Evolutionary conservation across 345 rosid species (phyloP).

Genomic region (Gossypioides kirkii): DNA sequence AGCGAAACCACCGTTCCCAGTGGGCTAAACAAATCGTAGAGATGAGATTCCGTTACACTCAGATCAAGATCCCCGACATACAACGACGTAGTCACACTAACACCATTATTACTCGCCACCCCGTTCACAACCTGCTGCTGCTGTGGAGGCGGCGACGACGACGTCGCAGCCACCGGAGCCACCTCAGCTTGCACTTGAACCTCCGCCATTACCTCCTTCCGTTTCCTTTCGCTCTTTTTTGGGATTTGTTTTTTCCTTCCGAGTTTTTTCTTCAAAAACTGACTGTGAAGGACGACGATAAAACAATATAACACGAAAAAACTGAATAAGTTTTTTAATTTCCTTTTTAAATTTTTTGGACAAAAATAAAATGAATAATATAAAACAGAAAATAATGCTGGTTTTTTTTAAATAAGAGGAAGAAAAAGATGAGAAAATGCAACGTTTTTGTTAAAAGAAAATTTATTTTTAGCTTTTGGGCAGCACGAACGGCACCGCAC

Average conservation of each 20-base stretch:
- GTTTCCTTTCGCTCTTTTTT: background rate
- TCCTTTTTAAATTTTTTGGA: background rate
- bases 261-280: background rate
- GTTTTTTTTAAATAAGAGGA: background rate
- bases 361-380: background rate
- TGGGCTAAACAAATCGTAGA: constrained; percentile 57
- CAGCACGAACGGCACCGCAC: constrained; percentile 38
- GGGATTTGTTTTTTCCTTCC: no score
- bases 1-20: constrained; percentile 60
- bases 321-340: no score
- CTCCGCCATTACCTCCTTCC: constrained; percentile 23
- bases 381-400: background rate
- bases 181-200: constrained; percentile 31
- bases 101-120: constrained; percentile 20
- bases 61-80: constrained; percentile 77
- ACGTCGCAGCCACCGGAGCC: background rate
- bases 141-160: constrained; percentile 13
- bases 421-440: no score
- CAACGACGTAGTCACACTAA: constrained; percentile 45
- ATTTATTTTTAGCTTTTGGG: constrained; percentile 4
- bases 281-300: background rate
- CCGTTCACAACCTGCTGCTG: constrained; percentile 19
- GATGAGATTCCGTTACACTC: constrained; percentile 61
- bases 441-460: no score
- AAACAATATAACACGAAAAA: no score